These are phyloP conservation scores for Crucihimalaya himalaica DNA, from an alignment of 345 rosid species.

Conservation along the genomic window DNA sequence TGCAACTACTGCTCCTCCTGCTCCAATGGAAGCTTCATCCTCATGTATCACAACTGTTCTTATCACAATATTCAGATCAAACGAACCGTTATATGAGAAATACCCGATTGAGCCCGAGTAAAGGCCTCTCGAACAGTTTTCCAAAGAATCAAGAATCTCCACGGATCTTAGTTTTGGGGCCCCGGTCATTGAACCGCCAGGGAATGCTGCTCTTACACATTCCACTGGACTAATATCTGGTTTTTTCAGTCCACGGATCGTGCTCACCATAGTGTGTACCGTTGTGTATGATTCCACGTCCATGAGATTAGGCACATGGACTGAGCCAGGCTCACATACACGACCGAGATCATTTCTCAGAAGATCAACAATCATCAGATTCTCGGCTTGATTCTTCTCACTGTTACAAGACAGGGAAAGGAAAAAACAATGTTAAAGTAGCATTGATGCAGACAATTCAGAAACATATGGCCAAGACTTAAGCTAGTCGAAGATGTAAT, in stretches of 20 bases:
- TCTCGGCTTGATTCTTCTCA: slow-evolving; percentile 98
- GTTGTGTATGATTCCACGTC: slow-evolving; percentile 95
- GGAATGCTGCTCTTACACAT: slow-evolving; percentile 86
- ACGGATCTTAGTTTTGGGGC: slow-evolving; percentile 96
- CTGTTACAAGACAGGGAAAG: slow-evolving; percentile 45
- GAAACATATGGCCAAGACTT: not conserved
- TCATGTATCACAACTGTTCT: slow-evolving; percentile 83
- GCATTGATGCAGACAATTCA: not conserved
- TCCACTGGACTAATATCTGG: slow-evolving; percentile 63
- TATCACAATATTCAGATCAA: slow-evolving; percentile 90
- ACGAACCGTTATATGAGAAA: slow-evolving; percentile 81
- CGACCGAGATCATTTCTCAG: slow-evolving; percentile 93
- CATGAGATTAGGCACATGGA: slow-evolving; percentile 93
- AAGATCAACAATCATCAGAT: slow-evolving; percentile 96
- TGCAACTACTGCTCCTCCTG: slow-evolving; percentile 89
- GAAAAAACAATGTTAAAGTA: not conserved
- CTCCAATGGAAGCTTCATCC: slow-evolving; percentile 89
- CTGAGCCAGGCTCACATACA: slow-evolving; percentile 88
- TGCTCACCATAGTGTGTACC: slow-evolving; percentile 97
- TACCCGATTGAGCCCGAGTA: slow-evolving; percentile 94
- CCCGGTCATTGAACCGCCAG: slow-evolving; percentile 98
- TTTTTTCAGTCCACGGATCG: slow-evolving; percentile 65
- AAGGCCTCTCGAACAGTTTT: slow-evolving; percentile 77
- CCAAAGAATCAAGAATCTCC: slow-evolving; percentile 81
- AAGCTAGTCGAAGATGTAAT: not conserved